phyloP scores from a whole-genome alignment of 805 yeast species.

The Kluyveromyces lactis region DNA sequence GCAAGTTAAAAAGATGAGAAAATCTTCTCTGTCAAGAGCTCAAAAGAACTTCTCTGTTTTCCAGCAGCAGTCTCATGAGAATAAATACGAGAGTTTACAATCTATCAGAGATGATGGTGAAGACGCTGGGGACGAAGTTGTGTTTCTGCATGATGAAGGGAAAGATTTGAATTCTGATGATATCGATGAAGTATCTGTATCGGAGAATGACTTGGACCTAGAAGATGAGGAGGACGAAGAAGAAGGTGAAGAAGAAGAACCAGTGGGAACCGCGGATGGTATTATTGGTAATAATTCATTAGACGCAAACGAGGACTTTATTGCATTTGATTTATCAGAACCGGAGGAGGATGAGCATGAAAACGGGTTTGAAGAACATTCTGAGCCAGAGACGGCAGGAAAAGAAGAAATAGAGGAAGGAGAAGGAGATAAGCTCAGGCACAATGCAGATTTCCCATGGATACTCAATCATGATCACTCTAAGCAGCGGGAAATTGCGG shows the following conservation, averaged over 20 bases:
- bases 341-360: conserved; percentile 16
- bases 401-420: conserved; percentile 1
- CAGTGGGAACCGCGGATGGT: too few species aligned
- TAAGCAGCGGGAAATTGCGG: conserved; percentile 66
- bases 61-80: conserved; percentile 19
- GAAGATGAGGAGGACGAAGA: conserved; percentile 1
- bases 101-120: conserved; percentile 12
- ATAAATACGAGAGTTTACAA: conserved; percentile 22
- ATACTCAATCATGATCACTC: conserved; percentile 70
- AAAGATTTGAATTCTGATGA: conserved; percentile 1
- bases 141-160: background rate
- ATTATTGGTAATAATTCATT: conserved; percentile 18
- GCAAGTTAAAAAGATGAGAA: conserved; percentile 20
- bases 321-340: conserved; percentile 31
- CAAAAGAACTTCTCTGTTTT: conserved; percentile 25
- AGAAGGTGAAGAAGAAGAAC: conserved; percentile 4
- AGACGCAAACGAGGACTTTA: conserved; percentile 35
- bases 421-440: conserved; percentile 6
- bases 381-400: conserved; percentile 1
- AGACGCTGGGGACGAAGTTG: conserved; percentile 12
- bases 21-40: conserved; percentile 25
- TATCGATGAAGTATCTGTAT: conserved; percentile 1
- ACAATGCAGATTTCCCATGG: conserved; percentile 53
- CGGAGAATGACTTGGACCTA: conserved; percentile 18
- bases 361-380: conserved; percentile 6